Evolutionary conservation across 306 rosid genomes (phyloP).

Genomic region (Ceratonia siliqua): DNA sequence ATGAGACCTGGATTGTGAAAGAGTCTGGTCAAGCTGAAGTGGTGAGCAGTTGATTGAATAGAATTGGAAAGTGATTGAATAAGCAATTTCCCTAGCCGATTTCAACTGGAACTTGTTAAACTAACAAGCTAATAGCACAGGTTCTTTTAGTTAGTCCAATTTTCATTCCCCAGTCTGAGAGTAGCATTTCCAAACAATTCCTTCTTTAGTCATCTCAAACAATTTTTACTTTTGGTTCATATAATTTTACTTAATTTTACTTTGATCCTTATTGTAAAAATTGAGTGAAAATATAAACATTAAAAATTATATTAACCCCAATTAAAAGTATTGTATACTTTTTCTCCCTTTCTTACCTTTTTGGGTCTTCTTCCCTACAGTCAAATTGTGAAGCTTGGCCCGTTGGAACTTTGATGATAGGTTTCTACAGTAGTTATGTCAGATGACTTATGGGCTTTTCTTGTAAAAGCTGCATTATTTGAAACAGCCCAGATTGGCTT

Average conservation of each 20-base stretch:
- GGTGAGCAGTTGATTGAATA: background rate
- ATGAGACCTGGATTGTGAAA: background rate
- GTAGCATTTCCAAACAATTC: conserved; percentile 9
- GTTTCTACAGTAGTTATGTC: conserved; percentile 22
- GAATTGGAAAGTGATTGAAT: background rate
- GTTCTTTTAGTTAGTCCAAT: background rate
- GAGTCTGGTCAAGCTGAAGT: conserved; percentile 4
- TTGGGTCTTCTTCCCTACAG: conserved; percentile 23
- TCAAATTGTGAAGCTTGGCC: conserved; percentile 30
- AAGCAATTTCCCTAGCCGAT: background rate
- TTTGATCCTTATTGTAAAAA: no score
- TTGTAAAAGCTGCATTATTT: conserved; percentile 24
- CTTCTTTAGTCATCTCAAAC: background rate
- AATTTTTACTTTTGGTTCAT: no score
- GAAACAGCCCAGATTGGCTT: conserved; percentile 2
- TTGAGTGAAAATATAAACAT: no score
- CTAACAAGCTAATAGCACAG: background rate
- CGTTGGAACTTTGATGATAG: conserved; percentile 18
- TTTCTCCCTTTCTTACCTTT: background rate
- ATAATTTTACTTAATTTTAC: no score
- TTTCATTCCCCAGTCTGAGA: background rate
- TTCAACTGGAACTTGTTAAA: background rate
- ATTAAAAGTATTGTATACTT: background rate
- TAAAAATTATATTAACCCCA: no score
- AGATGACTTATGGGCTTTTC: conserved; percentile 16